Base-by-base conservation (phyloP, 805 yeast genomes). In the Starmerella apis region DNA sequence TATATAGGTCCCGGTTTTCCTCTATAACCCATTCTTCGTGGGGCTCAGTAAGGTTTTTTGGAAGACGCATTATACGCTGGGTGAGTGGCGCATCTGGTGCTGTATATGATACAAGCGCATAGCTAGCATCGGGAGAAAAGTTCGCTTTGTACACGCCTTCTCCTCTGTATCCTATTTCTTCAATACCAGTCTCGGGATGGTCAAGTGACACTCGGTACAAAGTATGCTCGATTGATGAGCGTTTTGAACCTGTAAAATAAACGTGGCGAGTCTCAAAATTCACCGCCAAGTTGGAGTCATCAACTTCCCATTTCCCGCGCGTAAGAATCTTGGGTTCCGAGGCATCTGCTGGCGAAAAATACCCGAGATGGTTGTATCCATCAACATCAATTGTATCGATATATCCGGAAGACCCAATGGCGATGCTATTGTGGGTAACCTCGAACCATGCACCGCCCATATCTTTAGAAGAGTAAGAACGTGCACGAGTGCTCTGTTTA, bases 301-400 rank as follows among this genome's bases (percentile, higher is more conserved):
- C 75, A n/a, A 92, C 94, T 65, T 92, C 98, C 95, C 95, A 92
- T 0, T 74, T 67, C 6, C 98, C 98, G 3, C 65, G 51, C 1
- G 92, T 84, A 43, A 94, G 72, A 20, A 82, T 63, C 7, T 9
- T 27, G 3, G 86, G 86, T 14, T 66, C 65, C 0, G 77, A 54
- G 4, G 81, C 64, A 23, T 73, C 70, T 2, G 86, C 78, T 4
- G 95, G 92, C 2, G 84, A 70, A 63, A 79, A 92, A 65, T 83
- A 88, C 0, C 87, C 97, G 55, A 92, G 70, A 65, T 92, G 98
- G 55, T 73, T 73, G 63, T 72, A 78, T 0, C 80, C 80, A 43
- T 68, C 66, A 7, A 61, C 63, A 31, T 63, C 60, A 14, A 70
- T 51, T 1, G 88, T 74, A 64, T 92, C 98, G 51, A 92, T 76